Base-by-base conservation (phyloP, 768 basidiomycete genomes). In the Tricholoma matsutake region DNA sequence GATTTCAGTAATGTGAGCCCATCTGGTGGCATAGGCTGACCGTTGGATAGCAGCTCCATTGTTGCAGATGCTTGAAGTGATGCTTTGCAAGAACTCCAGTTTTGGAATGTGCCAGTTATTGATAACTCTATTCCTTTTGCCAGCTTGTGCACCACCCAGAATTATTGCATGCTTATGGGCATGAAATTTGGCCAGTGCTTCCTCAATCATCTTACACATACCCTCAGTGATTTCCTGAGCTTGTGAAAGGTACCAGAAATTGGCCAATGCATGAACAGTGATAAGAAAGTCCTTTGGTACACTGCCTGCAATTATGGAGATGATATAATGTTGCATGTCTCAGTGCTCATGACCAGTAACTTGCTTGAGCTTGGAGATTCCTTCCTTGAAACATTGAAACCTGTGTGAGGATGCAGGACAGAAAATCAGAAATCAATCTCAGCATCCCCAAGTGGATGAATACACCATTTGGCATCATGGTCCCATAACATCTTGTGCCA, bases 391-490 rank as follows among this genome's bases (percentile, higher is more conserved):
- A 18, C 79, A 77, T 13, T 69, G 62, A 52, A 71, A 73, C 6
- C 76, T 75, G 69, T 68, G 29, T 65, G 68, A 8, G 72, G 69
- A 22, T 79, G 78, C 7, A 81, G 65, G 16, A 77, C 43, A 0
- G 68, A 72, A 49, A 77, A 74, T 1, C 69, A 67, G 60, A 74
- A 75, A 56, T 80, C 72, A 5, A 80, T 64, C 57, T 81, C 75
- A 4, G 20, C 35, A 1, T 56, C 45, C 0, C 72, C 68, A 6
- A 81, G 20, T 7, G 68, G 67, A n/a, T 65, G 57, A 3, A 74
- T 71, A 54, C 74, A 73, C 80, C 80, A 81, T 37, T 73, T 71
- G 62, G 20, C 61, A 57, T 76, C 69, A 57, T 80, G 79, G 58
- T 81, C 75, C 63, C 68, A 78, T 41, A 72, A 79, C n/a, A 55